Conservation (phyloP, 805 yeast species). For the Wickerhamiella spandovensis region DNA sequence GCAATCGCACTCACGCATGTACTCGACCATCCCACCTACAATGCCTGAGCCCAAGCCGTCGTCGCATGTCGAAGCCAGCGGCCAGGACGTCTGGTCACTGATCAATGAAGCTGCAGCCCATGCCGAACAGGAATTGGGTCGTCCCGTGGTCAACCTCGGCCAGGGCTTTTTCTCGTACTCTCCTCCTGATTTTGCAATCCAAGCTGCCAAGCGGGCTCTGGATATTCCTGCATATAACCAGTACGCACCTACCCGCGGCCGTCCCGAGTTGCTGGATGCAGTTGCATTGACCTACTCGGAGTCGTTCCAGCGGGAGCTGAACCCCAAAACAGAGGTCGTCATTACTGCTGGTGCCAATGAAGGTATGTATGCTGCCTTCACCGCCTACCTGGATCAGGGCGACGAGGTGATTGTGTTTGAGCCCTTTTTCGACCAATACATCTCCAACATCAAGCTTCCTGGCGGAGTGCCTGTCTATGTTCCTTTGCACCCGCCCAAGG, state of each 20-base stretch:
- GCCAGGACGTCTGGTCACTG: constrained; percentile 81
- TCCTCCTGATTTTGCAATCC: constrained; percentile 86
- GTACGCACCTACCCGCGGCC: constrained; percentile 85
- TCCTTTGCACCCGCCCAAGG: constrained; percentile 70
- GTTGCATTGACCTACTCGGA: constrained; percentile 60
- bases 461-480: constrained; percentile 89
- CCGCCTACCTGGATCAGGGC: constrained; percentile 72
- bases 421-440: constrained; percentile 95
- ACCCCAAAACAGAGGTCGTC: constrained; percentile 46
- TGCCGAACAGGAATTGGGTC: constrained; percentile 53
- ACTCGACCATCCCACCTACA: not conserved
- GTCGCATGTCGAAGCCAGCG: constrained; percentile 9
- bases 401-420: constrained; percentile 95
- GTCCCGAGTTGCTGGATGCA: constrained; percentile 59
- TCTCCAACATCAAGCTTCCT: constrained; percentile 82
- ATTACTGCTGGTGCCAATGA: constrained; percentile 97
- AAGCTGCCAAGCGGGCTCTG: constrained; percentile 67
- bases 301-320: constrained; percentile 43
- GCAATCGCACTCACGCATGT: not conserved
- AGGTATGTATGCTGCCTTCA: constrained; percentile 74
- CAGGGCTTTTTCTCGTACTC: constrained; percentile 95
- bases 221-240: constrained; percentile 69
- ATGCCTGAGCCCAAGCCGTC: constrained; percentile 14
- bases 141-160: constrained; percentile 77
- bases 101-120: constrained; percentile 91